A percentile compares a stretch with the other conserved stretches of the same genome.
Conservation (phyloP, 139 green algal genomes). For the Coccomyxa sp. region DNA sequence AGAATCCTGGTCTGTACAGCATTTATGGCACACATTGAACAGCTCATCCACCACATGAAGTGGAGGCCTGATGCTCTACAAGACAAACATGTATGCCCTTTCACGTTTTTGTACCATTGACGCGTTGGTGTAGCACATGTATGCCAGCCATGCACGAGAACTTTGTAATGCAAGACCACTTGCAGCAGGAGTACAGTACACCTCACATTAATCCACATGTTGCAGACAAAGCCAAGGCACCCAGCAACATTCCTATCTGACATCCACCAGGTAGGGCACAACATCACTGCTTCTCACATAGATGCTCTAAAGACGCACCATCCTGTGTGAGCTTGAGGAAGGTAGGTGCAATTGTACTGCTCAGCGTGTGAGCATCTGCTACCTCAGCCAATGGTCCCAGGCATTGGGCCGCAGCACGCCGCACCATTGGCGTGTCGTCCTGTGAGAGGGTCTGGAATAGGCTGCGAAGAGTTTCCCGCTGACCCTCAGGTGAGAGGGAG, state of each 20-base stretch:
- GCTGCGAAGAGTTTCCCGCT: slow-evolving; percentile 65
- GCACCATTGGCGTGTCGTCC: slow-evolving; percentile 99
- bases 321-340: slow-evolving; percentile 89
- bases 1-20: slow-evolving; percentile 89
- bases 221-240: too few relatives aligned
- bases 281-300: too few relatives aligned
- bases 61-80: too few relatives aligned
- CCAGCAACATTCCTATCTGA: too few relatives aligned
- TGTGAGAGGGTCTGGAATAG: slow-evolving; percentile 79
- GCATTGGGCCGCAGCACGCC: slow-evolving; percentile 70
- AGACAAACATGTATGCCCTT: too few relatives aligned
- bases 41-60: too few relatives aligned
- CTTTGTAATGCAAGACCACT: neutral
- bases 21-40: too few relatives aligned
- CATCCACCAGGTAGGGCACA: too few relatives aligned
- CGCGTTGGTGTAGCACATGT: too few relatives aligned
- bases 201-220: too few relatives aligned
- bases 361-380: slow-evolving; percentile 72
- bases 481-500: slow-evolving; percentile 21
- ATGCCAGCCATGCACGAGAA: neutral
- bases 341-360: slow-evolving; percentile 78
- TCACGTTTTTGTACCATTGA: too few relatives aligned
- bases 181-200: neutral
- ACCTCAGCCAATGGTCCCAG: slow-evolving; percentile 79
- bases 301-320: slow-evolving; percentile 64